Percentiles rank a stretch among this genome's conserved stretches.
Evolutionary conservation across 129 eudicot species (phyloP).

Genomic region (Flaveria linearis): DNA sequence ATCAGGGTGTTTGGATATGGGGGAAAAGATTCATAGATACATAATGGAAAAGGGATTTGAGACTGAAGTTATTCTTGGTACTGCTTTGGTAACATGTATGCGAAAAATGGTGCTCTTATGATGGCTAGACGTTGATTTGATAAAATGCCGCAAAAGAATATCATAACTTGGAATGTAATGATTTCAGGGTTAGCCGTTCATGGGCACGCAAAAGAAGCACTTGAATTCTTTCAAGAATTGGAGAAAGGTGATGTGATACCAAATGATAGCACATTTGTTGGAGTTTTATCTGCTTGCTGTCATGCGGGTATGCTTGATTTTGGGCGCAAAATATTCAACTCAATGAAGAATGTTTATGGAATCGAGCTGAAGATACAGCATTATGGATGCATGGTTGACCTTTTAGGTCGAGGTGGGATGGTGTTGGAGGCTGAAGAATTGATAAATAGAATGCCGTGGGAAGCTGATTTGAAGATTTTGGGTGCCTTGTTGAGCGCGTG

Average conservation of each 20-base stretch:
- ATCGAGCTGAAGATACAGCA: slow-evolving; percentile 72
- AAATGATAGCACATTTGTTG: slow-evolving; percentile 63
- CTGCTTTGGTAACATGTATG: too few species aligned
- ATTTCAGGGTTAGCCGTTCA: slow-evolving; percentile 76
- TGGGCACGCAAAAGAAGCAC: slow-evolving; percentile 73
- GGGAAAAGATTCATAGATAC: too few species aligned
- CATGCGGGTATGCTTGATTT: slow-evolving; percentile 69
- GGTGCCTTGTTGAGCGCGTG: slow-evolving; percentile 83
- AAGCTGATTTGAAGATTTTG: slow-evolving; percentile 74
- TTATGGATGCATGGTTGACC: slow-evolving; percentile 84
- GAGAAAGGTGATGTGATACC: slow-evolving; percentile 42
- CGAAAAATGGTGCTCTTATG: slow-evolving; percentile 57
- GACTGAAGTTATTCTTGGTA: too few species aligned
- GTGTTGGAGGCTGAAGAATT: slow-evolving; percentile 71
- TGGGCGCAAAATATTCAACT: slow-evolving; percentile 53
- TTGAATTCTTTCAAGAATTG: slow-evolving; percentile 42
- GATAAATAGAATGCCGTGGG: slow-evolving; percentile 58
- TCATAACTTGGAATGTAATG: slow-evolving; percentile 80
- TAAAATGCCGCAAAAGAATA: slow-evolving; percentile 50
- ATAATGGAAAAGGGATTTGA: too few species aligned
- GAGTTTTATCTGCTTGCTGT: slow-evolving; percentile 80
- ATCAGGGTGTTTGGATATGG: too few species aligned
- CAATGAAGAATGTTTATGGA: slow-evolving; percentile 48
- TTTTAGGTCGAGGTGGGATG: slow-evolving; percentile 69
- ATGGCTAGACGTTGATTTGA: slow-evolving; percentile 56